Evolutionary conservation across 306 rosid species (phyloP), one percentile per base, ranked within the genome.

Genomic region (Castanopsis chinensis): DNA sequence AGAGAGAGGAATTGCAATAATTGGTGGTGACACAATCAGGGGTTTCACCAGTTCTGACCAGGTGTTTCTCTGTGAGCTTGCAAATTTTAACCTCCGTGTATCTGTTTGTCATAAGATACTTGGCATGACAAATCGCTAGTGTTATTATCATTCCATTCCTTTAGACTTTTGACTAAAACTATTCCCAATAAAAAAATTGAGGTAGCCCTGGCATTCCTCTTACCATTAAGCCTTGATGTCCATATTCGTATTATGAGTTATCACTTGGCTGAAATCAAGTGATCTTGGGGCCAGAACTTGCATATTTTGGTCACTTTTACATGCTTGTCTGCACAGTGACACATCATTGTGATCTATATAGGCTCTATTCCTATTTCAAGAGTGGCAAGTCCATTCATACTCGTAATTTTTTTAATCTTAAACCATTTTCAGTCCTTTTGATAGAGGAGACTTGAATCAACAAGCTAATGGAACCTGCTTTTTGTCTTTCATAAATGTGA

Each of bases 11-110:
- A 84, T 95, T 82, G 94, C 92, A 67, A 83, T 95, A 79, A 73
- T 95, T 78, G 97, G 98, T 9, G 99, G 99, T 76, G 92, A 93
- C 88, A 95, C 93, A 35, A 86, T 95, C 55, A 84, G 98, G 83
- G 99, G 98, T 72, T 95, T 91, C 84, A 93, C 97, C 56, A 76
- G 93, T 35, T 86, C 94, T 54, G 98, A 91, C 59, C 98, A 91
- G 93, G 98, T 93, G 60, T 18, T 63, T 79, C 54, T 61, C 51
- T 53, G 72, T 73, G 35, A 18, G 32, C 77, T 32, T 79, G 43
- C 32, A 10, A 32, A 53, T 52, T 75, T 64, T 43, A 43, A 18
- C 37, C 71, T 51, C 43, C 0, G 53, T 27, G 71, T n/a, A 0
- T 49, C 74, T 49, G 21, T 14, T 45, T 59, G 51, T 55, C 56